phyloP scores from a whole-genome alignment of 495 filamentous ascomycete species.

The Aspergillus avenaceus region DNA sequence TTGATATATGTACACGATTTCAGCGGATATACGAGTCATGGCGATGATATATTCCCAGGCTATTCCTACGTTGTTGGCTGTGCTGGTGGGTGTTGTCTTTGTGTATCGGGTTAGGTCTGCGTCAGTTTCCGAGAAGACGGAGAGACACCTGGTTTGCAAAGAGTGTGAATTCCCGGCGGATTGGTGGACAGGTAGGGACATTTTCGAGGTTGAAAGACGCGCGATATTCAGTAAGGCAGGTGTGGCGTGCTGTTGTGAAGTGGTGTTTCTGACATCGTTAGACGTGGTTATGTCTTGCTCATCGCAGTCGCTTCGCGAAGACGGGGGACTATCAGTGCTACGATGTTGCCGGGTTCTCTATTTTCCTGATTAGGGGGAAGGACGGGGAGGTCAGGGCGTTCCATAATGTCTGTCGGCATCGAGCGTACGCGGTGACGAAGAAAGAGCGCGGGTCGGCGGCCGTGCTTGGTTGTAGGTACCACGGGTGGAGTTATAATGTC shows the following conservation, averaged over 20 bases:
- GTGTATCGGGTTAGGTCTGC: constrained; percentile 9
- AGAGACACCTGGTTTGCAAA: constrained; percentile 21
- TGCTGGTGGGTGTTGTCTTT: constrained; percentile 6
- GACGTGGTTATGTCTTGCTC: constrained; percentile 48
- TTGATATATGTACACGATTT: too few relatives aligned
- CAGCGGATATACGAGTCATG: too few relatives aligned
- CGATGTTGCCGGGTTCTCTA: constrained; percentile 43
- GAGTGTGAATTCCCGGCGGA: constrained; percentile 38
- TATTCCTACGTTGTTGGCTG: background rate
- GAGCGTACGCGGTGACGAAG: constrained; percentile 52
- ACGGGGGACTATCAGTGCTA: constrained; percentile 48
- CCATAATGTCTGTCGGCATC: constrained; percentile 57
- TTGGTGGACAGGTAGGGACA: constrained; percentile 40
- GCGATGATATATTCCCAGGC: too few relatives aligned
- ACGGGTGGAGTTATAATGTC: constrained; percentile 60
- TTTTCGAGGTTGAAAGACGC: constrained; percentile 49
- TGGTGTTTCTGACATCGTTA: background rate
- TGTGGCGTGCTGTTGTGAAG: background rate
- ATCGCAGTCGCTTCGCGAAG: constrained; percentile 39
- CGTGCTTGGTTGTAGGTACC: constrained; percentile 55
- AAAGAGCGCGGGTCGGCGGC: constrained; percentile 45
- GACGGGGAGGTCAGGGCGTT: constrained; percentile 50
- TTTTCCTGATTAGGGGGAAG: constrained; percentile 47
- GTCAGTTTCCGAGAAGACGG: too few relatives aligned
- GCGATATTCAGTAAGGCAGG: constrained; percentile 48